Evolutionary conservation across 2,329 filamentous ascomycete genomes (phyloP).

Genomic region (Dothiorella sarmentorum): DNA sequence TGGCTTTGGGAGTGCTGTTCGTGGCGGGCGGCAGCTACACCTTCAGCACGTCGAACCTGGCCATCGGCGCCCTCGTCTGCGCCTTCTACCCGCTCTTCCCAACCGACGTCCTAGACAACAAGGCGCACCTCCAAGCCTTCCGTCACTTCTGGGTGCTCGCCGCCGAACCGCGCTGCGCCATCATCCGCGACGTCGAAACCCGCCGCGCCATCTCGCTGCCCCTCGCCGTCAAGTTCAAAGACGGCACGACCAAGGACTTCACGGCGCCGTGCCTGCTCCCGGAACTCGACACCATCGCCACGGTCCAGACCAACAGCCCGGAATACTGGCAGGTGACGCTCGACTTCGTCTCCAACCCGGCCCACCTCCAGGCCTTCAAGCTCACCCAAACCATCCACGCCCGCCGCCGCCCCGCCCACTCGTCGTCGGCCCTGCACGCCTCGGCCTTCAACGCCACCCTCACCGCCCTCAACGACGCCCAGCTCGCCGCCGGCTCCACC

Average conservation of each 20-base stretch:
- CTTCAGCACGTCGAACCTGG: slow-evolving; percentile 82
- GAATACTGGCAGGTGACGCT: slow-evolving; percentile 80
- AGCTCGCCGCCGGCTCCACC: slow-evolving; percentile 30
- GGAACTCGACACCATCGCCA: slow-evolving; percentile 60
- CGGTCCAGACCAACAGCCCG: slow-evolving; percentile 60
- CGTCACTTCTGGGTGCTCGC: slow-evolving; percentile 96
- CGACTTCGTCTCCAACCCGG: slow-evolving; percentile 64
- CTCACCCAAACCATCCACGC: slow-evolving; percentile 72
- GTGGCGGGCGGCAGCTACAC: slow-evolving; percentile 90
- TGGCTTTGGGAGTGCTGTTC: slow-evolving; percentile 88
- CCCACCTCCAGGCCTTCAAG: slow-evolving; percentile 61
- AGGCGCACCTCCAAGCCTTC: slow-evolving; percentile 91
- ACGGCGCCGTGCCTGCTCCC: slow-evolving; percentile 59
- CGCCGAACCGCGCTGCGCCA: slow-evolving; percentile 81
- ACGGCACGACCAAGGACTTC: slow-evolving; percentile 35
- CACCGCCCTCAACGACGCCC: slow-evolving; percentile 64
- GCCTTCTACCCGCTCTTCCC: slow-evolving; percentile 95
- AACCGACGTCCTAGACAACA: slow-evolving; percentile 84
- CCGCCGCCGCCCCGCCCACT: slow-evolving; percentile 58
- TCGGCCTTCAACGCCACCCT: slow-evolving; percentile 71
- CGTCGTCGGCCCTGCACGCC: slow-evolving; percentile 54
- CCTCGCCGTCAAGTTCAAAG: slow-evolving; percentile 61
- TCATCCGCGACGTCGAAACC: slow-evolving; percentile 83
- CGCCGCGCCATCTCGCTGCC: slow-evolving; percentile 73
- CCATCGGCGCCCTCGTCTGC: slow-evolving; percentile 79